A percentile compares a stretch with the other conserved stretches of the same genome.
phyloP scores from a whole-genome alignment of 1,284 basidiomycete genomes.

The Cryptococcus hybrid region DNA sequence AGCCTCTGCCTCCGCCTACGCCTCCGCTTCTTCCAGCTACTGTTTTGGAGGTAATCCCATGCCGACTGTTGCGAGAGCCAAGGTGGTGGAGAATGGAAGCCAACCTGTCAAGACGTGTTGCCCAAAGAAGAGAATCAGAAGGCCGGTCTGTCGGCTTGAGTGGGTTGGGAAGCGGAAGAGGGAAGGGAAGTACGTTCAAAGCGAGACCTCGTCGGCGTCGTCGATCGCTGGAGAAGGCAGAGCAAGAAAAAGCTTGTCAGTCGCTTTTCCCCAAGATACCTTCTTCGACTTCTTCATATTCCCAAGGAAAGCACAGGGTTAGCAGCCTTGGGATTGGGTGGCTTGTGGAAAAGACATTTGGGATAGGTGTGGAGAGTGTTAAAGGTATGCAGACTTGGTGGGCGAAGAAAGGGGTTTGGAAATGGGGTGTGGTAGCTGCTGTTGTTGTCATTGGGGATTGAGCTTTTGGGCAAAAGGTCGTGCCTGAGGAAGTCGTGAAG shows the following conservation, averaged over 20 bases:
- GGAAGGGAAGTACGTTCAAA: background rate
- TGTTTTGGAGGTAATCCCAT: slow-evolving; percentile 15
- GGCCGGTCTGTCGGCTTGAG: background rate
- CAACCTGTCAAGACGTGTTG: slow-evolving; percentile 34
- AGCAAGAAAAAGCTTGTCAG: background rate
- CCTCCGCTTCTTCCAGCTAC: slow-evolving; percentile 18
- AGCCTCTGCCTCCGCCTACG: slow-evolving; percentile 3
- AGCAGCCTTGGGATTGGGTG: background rate
- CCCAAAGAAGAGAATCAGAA: slow-evolving; percentile 28
- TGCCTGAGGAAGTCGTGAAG: background rate
- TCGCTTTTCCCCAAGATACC: slow-evolving; percentile 2
- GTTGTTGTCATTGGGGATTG: slow-evolving; percentile 15
- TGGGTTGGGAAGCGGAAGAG: background rate
- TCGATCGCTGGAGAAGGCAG: background rate
- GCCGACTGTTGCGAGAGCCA: slow-evolving; percentile 41
- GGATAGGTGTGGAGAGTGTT: background rate
- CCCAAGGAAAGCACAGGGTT: background rate
- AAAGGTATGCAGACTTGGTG: slow-evolving; percentile 5
- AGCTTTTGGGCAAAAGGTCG: no score
- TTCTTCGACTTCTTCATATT: background rate
- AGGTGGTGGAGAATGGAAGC: slow-evolving; percentile 46
- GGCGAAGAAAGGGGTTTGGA: slow-evolving; percentile 8
- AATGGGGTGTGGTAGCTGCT: slow-evolving; percentile 12
- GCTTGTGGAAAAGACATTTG: background rate
- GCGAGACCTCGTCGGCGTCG: background rate